Evolutionary conservation across 306 rosid species (phyloP).

Genomic region (Albizia julibrissin): DNA sequence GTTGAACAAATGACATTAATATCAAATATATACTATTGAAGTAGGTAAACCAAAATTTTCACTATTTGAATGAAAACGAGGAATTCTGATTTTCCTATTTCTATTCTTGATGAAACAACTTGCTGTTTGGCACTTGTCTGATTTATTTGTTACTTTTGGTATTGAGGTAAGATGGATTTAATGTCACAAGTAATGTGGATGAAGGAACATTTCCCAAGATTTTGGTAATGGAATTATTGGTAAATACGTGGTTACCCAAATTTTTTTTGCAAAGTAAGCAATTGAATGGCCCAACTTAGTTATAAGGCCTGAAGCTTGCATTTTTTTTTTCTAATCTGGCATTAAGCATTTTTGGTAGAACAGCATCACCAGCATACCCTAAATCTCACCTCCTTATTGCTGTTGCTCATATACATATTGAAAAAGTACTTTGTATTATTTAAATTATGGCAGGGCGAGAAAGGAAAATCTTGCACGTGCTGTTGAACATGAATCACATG

Average conservation of each 20-base stretch:
- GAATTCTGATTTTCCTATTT: background rate
- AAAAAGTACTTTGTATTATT: slow-evolving; percentile 27
- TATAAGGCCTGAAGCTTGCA: background rate
- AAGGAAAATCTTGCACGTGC: slow-evolving; percentile 91
- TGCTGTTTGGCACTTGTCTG: background rate
- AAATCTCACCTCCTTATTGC: background rate
- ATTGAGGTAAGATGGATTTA: background rate
- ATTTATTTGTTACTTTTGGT: background rate
- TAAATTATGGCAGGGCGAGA: slow-evolving; percentile 56
- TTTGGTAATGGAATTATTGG: background rate
- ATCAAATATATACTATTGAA: background rate
- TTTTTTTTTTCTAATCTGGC: background rate
- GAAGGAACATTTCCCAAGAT: background rate
- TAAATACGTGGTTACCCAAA: background rate
- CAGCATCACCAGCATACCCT: slow-evolving; percentile 24
- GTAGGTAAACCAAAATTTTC: background rate
- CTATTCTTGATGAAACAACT: background rate
- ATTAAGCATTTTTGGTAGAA: background rate
- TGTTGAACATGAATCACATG: slow-evolving; percentile 68
- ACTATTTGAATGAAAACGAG: background rate
- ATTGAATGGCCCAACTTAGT: background rate
- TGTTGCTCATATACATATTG: slow-evolving; percentile 13
- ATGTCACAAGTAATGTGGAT: background rate
- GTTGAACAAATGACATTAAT: background rate
- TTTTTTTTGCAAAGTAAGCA: background rate